These are phyloP conservation scores for Dactylorhiza incarnata DNA, from an alignment of 106 monocot species.

Conservation along the genomic window DNA sequence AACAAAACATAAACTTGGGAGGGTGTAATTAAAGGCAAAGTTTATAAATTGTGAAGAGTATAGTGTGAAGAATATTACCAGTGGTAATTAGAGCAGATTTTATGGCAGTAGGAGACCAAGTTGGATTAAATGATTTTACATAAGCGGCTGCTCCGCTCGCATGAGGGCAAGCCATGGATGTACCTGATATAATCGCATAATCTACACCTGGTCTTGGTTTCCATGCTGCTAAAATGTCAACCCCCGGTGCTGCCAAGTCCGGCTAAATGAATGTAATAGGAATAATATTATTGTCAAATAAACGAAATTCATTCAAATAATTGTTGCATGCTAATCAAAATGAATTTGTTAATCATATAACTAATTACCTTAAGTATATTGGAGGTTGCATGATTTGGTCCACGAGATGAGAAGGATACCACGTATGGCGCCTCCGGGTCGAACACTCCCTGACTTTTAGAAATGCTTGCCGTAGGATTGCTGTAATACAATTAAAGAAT, in stretches of 20 bases:
- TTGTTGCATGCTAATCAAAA: background rate
- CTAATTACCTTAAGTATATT: constrained; percentile 27
- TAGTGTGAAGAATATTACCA: background rate
- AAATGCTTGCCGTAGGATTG: constrained; percentile 21
- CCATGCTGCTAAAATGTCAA: background rate
- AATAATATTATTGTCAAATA: background rate
- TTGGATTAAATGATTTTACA: no score
- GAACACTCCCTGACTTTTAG: constrained; percentile 11
- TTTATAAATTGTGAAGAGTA: no score
- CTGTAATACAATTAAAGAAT: background rate
- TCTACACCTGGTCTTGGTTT: no score
- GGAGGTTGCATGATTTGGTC: constrained; percentile 15
- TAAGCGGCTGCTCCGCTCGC: no score
- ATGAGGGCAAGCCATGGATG: constrained; percentile 38
- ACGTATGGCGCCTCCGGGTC: constrained; percentile 15
- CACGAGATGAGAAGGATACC: constrained; percentile 23
- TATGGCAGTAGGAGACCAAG: no score
- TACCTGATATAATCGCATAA: constrained; percentile 29
- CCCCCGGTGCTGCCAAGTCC: background rate
- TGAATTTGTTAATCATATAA: background rate
- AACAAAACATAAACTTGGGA: no score
- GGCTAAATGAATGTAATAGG: background rate
- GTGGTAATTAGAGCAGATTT: background rate
- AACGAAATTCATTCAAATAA: background rate
- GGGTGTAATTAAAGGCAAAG: no score